Percentiles rank a stretch among this genome's conserved stretches.
Conservation (phyloP, 139 green algal genomes). For the Chlorella sp. region DNA sequence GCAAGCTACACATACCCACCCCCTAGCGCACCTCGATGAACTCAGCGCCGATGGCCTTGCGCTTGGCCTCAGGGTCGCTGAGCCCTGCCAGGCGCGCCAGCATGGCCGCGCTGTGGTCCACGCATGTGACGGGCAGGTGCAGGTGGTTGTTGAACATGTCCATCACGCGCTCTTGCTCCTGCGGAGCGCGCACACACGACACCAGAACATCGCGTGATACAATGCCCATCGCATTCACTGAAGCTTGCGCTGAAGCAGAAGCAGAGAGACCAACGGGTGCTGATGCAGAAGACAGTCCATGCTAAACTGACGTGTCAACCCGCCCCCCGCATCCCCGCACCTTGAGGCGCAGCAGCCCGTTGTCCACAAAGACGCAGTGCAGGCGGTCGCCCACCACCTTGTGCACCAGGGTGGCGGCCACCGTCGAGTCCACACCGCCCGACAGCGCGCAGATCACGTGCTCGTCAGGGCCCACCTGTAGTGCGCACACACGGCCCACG, state of each 20-base stretch:
- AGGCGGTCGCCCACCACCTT: conserved; percentile 80
- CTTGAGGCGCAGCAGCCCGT: conserved; percentile 90
- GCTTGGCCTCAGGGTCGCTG: conserved; percentile 92
- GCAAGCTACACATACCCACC: too few relatives aligned
- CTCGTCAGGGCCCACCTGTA: conserved; percentile 76
- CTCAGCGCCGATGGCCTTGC: conserved; percentile 92
- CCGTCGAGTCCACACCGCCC: conserved; percentile 93
- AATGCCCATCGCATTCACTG: too few relatives aligned
- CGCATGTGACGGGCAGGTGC: conserved; percentile 91
- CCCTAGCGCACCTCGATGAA: too few relatives aligned
- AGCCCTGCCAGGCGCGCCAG: conserved; percentile 62
- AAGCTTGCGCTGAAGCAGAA: too few relatives aligned
- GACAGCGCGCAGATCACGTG: conserved; percentile 98
- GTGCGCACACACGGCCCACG: too few relatives aligned
- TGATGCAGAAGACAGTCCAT: too few relatives aligned
- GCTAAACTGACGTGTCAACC: too few relatives aligned
- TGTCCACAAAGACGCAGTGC: conserved; percentile 99
- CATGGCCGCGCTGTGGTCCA: conserved; percentile 76
- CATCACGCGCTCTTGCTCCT: conserved; percentile 94
- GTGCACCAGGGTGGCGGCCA: conserved; percentile 96
- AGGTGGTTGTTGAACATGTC: conserved; percentile 94
- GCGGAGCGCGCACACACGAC: too few relatives aligned
- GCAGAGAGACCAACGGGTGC: too few relatives aligned
- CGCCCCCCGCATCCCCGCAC: too few relatives aligned
- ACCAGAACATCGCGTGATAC: too few relatives aligned